Base-by-base conservation (phyloP, 345 rosid genomes). In the Eucalyptus marginata region DNA sequence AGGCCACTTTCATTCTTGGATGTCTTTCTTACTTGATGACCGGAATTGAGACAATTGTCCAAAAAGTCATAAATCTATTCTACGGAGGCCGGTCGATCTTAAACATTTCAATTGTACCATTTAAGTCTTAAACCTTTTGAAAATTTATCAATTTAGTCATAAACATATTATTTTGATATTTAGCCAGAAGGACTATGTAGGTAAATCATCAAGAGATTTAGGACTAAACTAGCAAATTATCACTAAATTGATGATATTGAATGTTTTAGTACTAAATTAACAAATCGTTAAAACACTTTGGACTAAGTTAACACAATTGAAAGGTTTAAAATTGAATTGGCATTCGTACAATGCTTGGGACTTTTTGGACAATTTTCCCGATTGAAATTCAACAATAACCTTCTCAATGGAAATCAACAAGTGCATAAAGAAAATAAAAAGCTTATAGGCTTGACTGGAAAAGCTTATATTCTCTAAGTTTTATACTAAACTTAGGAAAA, bases 141-240 rank as follows among this genome's bases (percentile, higher is more conserved):
- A 56, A 56, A 56, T 24, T 24, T 24, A 56, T 0, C 29, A 56
- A 56, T 24, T 56, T 56, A 24, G 6, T 56, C 29, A 56, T 56
- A 56, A 56, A 56, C 1, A 0, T 56, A 24, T 56, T 56, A 56
- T 56, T 56, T 56, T 24, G 29, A 56, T 56, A 56, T 56, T 56
- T 56, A 25, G 3, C 62, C 1, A 24, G 1, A 56, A 0, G 3
- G 62, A 24, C 13, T 56, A 24, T 3, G 0, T 24, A 56, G 29
- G 29, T 25, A 56, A 56, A 56, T 22, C 27, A 56, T 56, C 6
- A 56, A 56, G 29, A 56, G 29, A 56, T 56, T 56, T 56, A 56
- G 62, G 62, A 56, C 27, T 56, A 52, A 52, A 20, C 0, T 20
- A 0, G 10, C 5, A 52, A 52, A 20, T 52, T 52, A 52, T 20